Conservation (phyloP, 73 alveolate species). For the Paramecium biaurelia region DNA sequence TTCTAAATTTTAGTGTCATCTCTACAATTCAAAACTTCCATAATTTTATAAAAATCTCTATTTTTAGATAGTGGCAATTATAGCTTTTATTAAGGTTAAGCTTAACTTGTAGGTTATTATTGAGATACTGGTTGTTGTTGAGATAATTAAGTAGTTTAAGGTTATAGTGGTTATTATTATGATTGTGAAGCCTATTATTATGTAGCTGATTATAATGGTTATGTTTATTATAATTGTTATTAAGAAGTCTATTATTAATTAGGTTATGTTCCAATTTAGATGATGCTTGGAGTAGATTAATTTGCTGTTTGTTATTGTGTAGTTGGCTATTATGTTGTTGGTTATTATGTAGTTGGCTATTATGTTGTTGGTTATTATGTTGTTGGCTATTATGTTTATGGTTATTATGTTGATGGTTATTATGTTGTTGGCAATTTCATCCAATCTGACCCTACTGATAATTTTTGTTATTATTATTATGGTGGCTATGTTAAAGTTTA, state of each 20-base stretch:
- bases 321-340: neutral
- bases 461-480: neutral
- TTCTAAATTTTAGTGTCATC: neutral
- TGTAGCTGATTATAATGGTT: neutral
- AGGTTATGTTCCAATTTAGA: neutral
- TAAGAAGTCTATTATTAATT: neutral
- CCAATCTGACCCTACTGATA: neutral
- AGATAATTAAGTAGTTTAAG: neutral
- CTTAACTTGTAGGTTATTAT: neutral
- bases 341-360: neutral
- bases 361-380: neutral
- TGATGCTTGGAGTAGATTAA: neutral
- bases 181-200: neutral
- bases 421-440: neutral
- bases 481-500: neutral
- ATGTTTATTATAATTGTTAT: neutral
- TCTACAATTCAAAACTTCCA: neutral
- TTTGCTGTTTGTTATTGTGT: neutral
- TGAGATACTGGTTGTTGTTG: neutral
- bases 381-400: neutral
- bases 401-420: neutral
- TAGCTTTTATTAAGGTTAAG: neutral
- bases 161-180: neutral
- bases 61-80: neutral
- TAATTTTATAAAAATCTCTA: neutral